Percentiles rank a stretch among this genome's conserved stretches.
Conservation (phyloP, 129 eudicot species). For the Saussurea involucrata region DNA sequence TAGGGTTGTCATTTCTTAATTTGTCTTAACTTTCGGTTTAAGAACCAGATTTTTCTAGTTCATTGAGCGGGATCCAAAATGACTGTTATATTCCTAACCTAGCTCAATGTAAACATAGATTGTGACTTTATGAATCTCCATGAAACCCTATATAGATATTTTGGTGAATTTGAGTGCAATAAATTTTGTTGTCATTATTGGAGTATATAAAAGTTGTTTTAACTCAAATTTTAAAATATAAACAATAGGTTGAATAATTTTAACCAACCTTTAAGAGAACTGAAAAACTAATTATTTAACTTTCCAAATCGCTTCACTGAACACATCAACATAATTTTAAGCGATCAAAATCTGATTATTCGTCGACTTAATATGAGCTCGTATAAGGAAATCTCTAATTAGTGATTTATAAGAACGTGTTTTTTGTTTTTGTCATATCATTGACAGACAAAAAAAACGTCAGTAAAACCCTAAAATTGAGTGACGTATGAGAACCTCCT, state of each 20-base stretch:
- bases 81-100: no score
- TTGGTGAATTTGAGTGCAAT: background rate
- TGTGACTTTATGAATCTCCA: background rate
- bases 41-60: background rate
- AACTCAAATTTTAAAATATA: no score
- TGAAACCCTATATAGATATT: background rate
- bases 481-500: no score
- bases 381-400: no score
- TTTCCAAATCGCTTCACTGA: background rate
- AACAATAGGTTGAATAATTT: background rate
- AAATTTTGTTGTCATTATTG: background rate
- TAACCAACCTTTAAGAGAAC: background rate
- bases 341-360: no score
- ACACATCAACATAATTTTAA: no score
- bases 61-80: background rate
- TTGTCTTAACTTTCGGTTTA: background rate
- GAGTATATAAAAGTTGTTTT: background rate
- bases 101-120: background rate
- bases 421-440: no score
- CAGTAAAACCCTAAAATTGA: no score
- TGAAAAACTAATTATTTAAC: background rate
- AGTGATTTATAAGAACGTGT: no score
- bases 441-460: no score
- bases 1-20: background rate
- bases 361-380: no score